phyloP scores from a whole-genome alignment of 192 early-diverging fungal species.

The Backusella sp. region DNA sequence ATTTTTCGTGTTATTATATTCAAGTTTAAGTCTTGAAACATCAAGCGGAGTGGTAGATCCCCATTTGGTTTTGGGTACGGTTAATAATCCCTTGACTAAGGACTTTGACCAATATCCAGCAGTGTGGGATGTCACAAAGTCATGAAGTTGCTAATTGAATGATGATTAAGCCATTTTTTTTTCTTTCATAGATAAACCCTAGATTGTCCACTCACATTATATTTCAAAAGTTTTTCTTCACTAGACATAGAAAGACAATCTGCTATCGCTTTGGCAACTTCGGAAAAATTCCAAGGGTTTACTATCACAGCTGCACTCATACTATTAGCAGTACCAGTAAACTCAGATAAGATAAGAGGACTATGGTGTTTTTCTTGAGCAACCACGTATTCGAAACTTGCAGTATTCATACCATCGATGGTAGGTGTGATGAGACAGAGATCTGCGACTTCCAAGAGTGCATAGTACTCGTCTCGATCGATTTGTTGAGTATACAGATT shows the following conservation, averaged over 20 bases:
- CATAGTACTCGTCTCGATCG: slow-evolving; percentile 95
- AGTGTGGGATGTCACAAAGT: slow-evolving; percentile 79
- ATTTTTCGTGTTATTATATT: slow-evolving; percentile 60
- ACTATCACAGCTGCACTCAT: slow-evolving; percentile 79
- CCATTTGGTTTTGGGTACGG: slow-evolving; percentile 39
- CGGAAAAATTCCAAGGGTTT: slow-evolving; percentile 85
- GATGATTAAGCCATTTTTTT: neutral
- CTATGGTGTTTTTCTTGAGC: slow-evolving; percentile 86
- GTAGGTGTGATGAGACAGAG: slow-evolving; percentile 88
- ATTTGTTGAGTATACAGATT: slow-evolving; percentile 90
- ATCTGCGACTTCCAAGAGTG: slow-evolving; percentile 90
- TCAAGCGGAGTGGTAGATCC: slow-evolving; percentile 43
- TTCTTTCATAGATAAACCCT: neutral
- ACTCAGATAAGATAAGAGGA: slow-evolving; percentile 92
- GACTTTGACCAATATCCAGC: slow-evolving; percentile 84
- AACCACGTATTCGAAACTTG: slow-evolving; percentile 90
- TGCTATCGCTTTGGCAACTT: slow-evolving; percentile 76
- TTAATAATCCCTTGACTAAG: slow-evolving; percentile 72
- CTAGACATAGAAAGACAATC: slow-evolving; percentile 64
- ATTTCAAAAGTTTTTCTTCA: slow-evolving; percentile 64
- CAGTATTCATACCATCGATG: slow-evolving; percentile 98
- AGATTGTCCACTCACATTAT: slow-evolving; percentile 45
- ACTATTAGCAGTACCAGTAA: slow-evolving; percentile 90
- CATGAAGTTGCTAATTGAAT: slow-evolving; percentile 49
- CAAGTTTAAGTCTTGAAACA: slow-evolving; percentile 53